Evolutionary conservation across 2,329 filamentous ascomycete species (phyloP), one percentile per base, ranked within the genome.

Genomic region (Gnomoniopsis sp.): DNA sequence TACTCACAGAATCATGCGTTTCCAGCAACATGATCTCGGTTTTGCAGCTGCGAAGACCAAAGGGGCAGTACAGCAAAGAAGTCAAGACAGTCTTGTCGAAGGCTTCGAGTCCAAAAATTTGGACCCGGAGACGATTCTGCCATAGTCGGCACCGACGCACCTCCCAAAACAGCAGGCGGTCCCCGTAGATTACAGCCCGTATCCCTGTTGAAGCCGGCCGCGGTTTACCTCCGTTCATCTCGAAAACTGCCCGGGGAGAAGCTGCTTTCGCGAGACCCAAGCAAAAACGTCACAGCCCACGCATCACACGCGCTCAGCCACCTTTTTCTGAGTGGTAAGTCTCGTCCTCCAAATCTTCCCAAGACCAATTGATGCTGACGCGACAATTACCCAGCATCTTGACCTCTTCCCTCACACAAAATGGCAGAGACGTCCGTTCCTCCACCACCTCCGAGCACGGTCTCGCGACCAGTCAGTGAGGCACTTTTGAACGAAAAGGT

Each of bases 401-500:
- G 15, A 44, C 36, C 22, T 22, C 46, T 36, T 33, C 44, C n/a
- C 41, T 19, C n/a, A 4, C 4, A 19, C 71, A 77, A 67, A 70
- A 86, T 86, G 83, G 74, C 83, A 68, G 80, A 83, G 69, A 73
- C 75, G 53, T 76, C 78, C 65, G 68, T 75, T 78, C 79, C 81
- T 72, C 76, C 84, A 70, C 76, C 82, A 65, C 79, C 85, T 66
- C 82, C 86, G 68, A 81, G 83, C 74, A 82, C 85, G 65, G 83
- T 89, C 73, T 83, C 88, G 75, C 86, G 91, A 77, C 93, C 95
- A 65, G 89, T 97, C 79, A 98, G 93, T 83, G 95, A 99, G 83
- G 91, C 93, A 72, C 87, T 99, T 70, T 86, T 99, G 72, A 98
- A 98, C 78, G 95, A 99, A 80, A 99, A 99, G 92, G 95, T 97